A percentile compares a stretch with the other conserved stretches of the same genome.
These are phyloP conservation scores for Saksenaea oblongispora DNA, from an alignment of 371 early-diverging fungal species.

Conservation along the genomic window DNA sequence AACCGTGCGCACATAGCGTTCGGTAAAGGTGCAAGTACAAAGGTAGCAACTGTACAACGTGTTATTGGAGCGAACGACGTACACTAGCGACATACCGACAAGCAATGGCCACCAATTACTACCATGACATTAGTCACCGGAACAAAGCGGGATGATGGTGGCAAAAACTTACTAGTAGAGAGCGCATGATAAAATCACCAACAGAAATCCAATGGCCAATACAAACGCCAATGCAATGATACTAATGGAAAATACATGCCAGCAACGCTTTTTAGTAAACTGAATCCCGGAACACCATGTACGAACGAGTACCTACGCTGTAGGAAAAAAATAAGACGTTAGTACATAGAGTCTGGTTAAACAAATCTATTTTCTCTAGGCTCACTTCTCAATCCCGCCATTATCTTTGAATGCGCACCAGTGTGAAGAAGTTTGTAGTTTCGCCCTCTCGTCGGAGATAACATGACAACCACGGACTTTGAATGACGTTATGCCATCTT, in stretches of 20 bases:
- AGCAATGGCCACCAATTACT: conserved; percentile 94
- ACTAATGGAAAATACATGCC: conserved; percentile 21
- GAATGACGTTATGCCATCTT: background rate
- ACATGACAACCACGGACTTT: background rate
- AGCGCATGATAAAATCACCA: conserved; percentile 92
- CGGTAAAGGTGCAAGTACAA: conserved; percentile 87
- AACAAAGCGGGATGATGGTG: background rate
- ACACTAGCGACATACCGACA: conserved; percentile 55
- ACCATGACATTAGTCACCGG: conserved; percentile 8
- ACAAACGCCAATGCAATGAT: conserved; percentile 86
- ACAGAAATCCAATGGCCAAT: conserved; percentile 85
- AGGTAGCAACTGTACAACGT: conserved; percentile 66
- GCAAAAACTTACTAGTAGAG: conserved; percentile 69
- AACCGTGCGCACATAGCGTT: conserved; percentile 82
- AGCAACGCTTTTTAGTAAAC: background rate
- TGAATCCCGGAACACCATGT: background rate
- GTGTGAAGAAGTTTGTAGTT: background rate
- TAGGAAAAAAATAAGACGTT: background rate
- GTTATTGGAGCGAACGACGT: background rate
- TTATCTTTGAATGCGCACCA: conserved; percentile 5
- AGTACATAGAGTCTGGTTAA: background rate
- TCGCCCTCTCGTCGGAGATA: background rate
- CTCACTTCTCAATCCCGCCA: conserved; percentile 17
- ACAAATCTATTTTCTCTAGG: background rate
- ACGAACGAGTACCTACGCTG: conserved; percentile 7